Percentiles rank a stretch among this genome's conserved stretches.
phyloP scores from a whole-genome alignment of 2,329 filamentous ascomycete species.

The Penicillium hordei region DNA sequence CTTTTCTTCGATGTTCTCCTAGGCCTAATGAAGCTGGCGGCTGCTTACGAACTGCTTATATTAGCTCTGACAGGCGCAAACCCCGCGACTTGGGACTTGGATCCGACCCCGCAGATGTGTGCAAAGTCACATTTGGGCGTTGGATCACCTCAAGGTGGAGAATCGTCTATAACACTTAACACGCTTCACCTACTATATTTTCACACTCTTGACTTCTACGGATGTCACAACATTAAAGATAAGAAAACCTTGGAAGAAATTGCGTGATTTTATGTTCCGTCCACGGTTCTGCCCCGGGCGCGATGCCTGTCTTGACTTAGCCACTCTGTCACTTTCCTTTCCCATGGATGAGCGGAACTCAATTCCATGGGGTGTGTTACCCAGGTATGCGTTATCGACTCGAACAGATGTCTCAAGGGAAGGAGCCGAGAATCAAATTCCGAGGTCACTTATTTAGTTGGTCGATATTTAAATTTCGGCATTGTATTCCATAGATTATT shows the following conservation, averaged over 20 bases:
- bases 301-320: constrained; percentile 16
- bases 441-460: neutral
- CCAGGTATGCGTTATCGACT: neutral
- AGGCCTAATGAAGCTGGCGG: neutral
- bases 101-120: neutral
- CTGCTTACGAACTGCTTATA: neutral
- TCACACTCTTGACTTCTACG: neutral
- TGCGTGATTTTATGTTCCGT: neutral
- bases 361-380: neutral
- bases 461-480: neutral
- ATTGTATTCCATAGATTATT: neutral
- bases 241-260: neutral
- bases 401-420: neutral
- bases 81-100: neutral
- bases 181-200: neutral
- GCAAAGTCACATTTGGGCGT: constrained; percentile 8
- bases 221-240: neutral
- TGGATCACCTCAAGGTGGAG: neutral
- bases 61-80: neutral
- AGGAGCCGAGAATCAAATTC: neutral
- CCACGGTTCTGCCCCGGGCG: constrained; percentile 13
- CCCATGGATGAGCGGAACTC: constrained; percentile 7
- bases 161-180: neutral
- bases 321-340: neutral
- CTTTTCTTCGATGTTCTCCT: neutral